Conservation (phyloP, 1,284 basidiomycete genomes). For the Inonotus hispidus region DNA sequence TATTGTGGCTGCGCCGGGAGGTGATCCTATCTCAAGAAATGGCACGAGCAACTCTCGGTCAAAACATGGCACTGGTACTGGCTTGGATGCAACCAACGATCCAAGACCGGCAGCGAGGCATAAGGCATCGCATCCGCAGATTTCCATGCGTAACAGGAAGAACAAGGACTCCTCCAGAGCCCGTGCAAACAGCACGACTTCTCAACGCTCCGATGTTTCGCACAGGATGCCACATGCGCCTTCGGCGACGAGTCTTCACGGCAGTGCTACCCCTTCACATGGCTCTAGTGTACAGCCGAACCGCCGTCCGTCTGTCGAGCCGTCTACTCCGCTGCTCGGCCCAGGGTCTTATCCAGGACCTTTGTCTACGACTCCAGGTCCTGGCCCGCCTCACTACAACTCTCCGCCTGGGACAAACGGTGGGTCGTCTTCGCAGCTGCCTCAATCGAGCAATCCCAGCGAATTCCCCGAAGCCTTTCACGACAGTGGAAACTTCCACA, state of each 20-base stretch:
- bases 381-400: neutral
- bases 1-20: neutral
- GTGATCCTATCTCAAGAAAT: neutral
- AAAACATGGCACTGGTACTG: neutral
- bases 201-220: slow-evolving; percentile 1
- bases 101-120: slow-evolving; percentile 6
- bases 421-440: neutral
- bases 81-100: neutral
- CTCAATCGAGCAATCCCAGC: neutral
- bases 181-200: slow-evolving; percentile 9
- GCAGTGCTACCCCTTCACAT: neutral
- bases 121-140: slow-evolving; percentile 5
- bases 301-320: neutral
- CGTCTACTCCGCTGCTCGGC: neutral
- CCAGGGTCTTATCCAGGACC: neutral
- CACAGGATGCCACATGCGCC: neutral
- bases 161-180: slow-evolving; percentile 4
- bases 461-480: neutral
- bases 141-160: neutral
- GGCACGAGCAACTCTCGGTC: neutral
- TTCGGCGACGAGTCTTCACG: neutral
- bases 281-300: neutral
- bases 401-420: neutral
- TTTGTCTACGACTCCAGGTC: neutral
- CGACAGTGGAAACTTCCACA: neutral